Evolutionary conservation across 2,329 filamentous ascomycete species (phyloP).

Genomic region (Mariannaea elegans): DNA sequence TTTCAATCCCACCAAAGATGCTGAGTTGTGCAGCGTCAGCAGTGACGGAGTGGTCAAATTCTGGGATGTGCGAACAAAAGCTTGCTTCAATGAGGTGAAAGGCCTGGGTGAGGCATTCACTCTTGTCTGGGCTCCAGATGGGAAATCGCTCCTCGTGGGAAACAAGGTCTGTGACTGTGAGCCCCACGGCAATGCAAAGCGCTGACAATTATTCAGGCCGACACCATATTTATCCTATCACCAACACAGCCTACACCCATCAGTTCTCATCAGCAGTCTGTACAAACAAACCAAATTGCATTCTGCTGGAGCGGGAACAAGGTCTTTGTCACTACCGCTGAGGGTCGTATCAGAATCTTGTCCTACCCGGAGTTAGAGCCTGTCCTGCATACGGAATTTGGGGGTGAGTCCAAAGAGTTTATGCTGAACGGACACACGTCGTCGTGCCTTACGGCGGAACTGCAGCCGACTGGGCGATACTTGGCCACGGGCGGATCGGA

Average conservation of each 20-base stretch:
- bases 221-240: slow-evolving; percentile 70
- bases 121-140: slow-evolving; percentile 78
- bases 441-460: slow-evolving; percentile 72
- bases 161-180: slow-evolving; percentile 67
- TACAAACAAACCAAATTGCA: slow-evolving; percentile 75
- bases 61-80: slow-evolving; percentile 81
- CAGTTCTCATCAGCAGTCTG: slow-evolving; percentile 66
- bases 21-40: slow-evolving; percentile 78
- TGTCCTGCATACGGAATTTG: slow-evolving; percentile 58
- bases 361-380: slow-evolving; percentile 72
- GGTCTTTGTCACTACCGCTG: slow-evolving; percentile 75
- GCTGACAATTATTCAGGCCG: slow-evolving; percentile 56
- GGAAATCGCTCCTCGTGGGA: slow-evolving; percentile 74
- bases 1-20: slow-evolving; percentile 80
- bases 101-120: slow-evolving; percentile 74
- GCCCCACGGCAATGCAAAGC: background rate
- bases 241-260: slow-evolving; percentile 65
- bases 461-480: slow-evolving; percentile 76
- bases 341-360: slow-evolving; percentile 76
- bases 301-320: slow-evolving; percentile 79
- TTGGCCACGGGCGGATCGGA: slow-evolving; percentile 81
- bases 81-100: slow-evolving; percentile 74
- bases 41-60: slow-evolving; percentile 79
- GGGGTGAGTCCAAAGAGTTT: slow-evolving; percentile 60
- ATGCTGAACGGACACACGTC: slow-evolving; percentile 77